These are phyloP conservation scores for Mucor indicus DNA, from an alignment of 371 early-diverging fungal species.

Conservation along the genomic window DNA sequence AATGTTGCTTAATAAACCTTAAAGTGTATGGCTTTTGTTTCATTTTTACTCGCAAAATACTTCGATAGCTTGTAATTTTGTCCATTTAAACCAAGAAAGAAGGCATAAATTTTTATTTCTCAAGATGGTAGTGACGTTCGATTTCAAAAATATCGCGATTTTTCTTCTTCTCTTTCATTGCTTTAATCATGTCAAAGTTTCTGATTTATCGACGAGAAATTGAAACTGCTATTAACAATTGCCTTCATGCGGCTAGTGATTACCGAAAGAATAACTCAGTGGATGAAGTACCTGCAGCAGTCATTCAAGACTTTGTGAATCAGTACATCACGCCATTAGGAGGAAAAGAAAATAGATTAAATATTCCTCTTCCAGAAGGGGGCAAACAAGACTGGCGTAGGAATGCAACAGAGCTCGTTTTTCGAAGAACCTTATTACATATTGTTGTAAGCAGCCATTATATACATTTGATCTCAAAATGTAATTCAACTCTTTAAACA, in stretches of 20 bases:
- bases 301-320: conserved; percentile 15
- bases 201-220: conserved; percentile 8
- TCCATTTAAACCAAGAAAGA: no score
- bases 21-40: no score
- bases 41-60: no score
- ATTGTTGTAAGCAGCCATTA: conserved; percentile 21
- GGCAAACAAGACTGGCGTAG: conserved; percentile 42
- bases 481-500: not conserved
- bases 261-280: conserved; percentile 1
- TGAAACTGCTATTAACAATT: conserved; percentile 9
- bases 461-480: not conserved
- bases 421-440: conserved; percentile 24
- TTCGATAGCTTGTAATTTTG: no score
- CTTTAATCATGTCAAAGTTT: conserved; percentile 18
- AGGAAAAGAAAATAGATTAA: conserved; percentile 18
- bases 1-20: no score
- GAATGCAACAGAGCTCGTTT: conserved; percentile 34
- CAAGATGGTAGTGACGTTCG: no score
- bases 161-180: not conserved
- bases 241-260: conserved; percentile 3
- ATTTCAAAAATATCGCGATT: no score
- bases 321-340: conserved; percentile 21
- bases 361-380: conserved; percentile 1
- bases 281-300: conserved; percentile 3
- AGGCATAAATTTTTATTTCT: no score